phyloP scores from a whole-genome alignment of 2,329 filamentous ascomycete species.

The Leptographium wingfieldii region DNA sequence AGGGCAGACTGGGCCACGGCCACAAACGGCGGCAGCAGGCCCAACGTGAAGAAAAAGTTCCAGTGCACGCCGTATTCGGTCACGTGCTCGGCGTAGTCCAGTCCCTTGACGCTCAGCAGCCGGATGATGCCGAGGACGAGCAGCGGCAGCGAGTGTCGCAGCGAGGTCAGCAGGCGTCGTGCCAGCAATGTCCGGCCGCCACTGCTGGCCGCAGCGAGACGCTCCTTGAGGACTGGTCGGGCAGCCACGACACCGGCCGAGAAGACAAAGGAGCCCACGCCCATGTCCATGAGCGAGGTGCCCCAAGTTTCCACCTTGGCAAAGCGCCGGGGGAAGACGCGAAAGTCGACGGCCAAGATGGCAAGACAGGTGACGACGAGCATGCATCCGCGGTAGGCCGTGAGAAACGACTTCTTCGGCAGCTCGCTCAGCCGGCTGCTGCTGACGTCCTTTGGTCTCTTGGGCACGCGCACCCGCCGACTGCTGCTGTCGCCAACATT shows the following conservation, averaged over 20 bases:
- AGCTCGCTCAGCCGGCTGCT: conserved; percentile 30
- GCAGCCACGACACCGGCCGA: conserved; percentile 85
- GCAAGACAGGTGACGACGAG: conserved; percentile 79
- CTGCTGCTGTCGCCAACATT: conserved; percentile 21
- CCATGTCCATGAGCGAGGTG: conserved; percentile 96
- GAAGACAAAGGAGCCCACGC: conserved; percentile 95
- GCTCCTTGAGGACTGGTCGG: conserved; percentile 62
- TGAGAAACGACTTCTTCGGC: conserved; percentile 83
- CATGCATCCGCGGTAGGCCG: conserved; percentile 83
- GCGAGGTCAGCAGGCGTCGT: conserved; percentile 49
- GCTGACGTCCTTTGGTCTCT: conserved; percentile 24
- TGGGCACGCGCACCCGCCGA: conserved; percentile 17
- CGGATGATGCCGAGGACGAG: conserved; percentile 68
- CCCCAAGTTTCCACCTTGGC: conserved; percentile 99
- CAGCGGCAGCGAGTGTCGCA: conserved; percentile 74
- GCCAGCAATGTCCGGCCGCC: conserved; percentile 28
- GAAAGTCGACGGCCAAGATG: conserved; percentile 95
- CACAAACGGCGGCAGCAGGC: conserved; percentile 76
- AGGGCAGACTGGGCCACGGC: conserved; percentile 68
- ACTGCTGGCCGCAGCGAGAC: conserved; percentile 29
- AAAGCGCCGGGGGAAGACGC: conserved; percentile 82
- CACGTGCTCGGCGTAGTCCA: conserved; percentile 95
- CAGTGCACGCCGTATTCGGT: conserved; percentile 97
- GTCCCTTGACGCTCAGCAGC: conserved; percentile 77
- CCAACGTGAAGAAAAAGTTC: conserved; percentile 99